phyloP scores from a whole-genome alignment of 305 asterid species.

The Stenogyne calaminthoides region DNA sequence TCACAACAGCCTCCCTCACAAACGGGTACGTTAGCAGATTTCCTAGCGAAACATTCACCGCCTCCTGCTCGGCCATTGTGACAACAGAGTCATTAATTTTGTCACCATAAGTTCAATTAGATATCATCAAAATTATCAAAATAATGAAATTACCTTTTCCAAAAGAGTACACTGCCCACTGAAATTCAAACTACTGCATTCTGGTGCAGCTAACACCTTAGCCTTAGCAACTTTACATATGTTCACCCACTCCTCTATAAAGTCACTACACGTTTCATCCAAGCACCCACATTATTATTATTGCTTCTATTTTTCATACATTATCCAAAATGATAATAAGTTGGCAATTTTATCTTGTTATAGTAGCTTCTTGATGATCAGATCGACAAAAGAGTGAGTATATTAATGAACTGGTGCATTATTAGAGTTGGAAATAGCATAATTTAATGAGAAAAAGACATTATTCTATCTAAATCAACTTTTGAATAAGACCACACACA shows the following conservation, averaged over 20 bases:
- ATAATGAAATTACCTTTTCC: conserved; percentile 71
- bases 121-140: too few relatives aligned
- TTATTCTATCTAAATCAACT: background rate
- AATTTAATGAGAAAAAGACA: conserved; percentile 5
- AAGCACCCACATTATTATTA: background rate
- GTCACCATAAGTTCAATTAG: background rate
- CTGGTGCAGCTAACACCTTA: conserved; percentile 46
- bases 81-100: background rate
- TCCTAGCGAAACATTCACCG: conserved; percentile 74
- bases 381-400: background rate
- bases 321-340: background rate
- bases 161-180: conserved; percentile 55
- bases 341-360: background rate
- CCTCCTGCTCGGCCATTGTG: conserved; percentile 53
- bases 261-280: conserved; percentile 48
- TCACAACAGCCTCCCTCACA: conserved; percentile 71
- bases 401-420: background rate
- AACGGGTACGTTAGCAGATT: conserved; percentile 75
- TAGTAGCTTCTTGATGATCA: background rate
- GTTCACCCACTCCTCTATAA: conserved; percentile 89
- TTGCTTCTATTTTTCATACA: background rate
- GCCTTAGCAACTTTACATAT: conserved; percentile 69
- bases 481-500: background rate
- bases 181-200: conserved; percentile 47
- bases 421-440: background rate